A percentile compares a stretch with the other conserved stretches of the same genome.
These are phyloP conservation scores for Eutrema yunnanense DNA, from an alignment of 345 rosid genomes.

Conservation along the genomic window DNA sequence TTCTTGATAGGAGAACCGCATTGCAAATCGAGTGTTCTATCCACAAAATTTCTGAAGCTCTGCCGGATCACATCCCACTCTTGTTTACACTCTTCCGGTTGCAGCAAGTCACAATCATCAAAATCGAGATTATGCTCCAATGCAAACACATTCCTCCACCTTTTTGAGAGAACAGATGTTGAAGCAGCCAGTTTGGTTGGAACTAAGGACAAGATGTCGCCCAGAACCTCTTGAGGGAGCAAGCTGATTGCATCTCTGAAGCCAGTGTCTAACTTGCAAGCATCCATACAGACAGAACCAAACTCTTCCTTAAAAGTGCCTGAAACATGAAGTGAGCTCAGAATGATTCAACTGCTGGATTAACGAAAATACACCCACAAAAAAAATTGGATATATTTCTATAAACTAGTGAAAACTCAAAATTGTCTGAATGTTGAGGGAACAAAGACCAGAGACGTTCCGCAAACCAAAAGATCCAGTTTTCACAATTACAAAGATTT, in stretches of 20 bases:
- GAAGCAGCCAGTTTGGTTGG: neutral
- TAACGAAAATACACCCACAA: too few species aligned
- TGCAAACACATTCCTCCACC: neutral
- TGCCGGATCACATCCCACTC: too few species aligned
- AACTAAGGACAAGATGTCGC: conserved; percentile 4
- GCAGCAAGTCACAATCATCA: too few species aligned
- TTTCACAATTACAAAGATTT: neutral
- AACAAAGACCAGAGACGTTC: neutral
- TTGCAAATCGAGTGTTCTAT: too few species aligned
- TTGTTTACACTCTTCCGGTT: too few species aligned
- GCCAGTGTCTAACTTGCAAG: neutral
- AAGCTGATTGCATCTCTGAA: neutral
- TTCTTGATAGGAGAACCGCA: too few species aligned
- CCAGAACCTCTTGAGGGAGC: conserved; percentile 1
- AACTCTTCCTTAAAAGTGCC: neutral
- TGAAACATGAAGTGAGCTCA: neutral
- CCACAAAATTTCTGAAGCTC: too few species aligned
- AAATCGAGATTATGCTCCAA: neutral
- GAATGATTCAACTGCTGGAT: neutral
- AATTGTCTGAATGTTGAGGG: neutral
- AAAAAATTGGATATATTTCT: neutral
- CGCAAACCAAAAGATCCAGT: too few species aligned
- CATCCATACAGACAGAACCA: neutral
- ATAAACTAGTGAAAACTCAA: neutral
- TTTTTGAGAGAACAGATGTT: conserved; percentile 7